Base-by-base conservation (phyloP, 2,329 filamentous ascomycete species). In the Arthroderma sp. region DNA sequence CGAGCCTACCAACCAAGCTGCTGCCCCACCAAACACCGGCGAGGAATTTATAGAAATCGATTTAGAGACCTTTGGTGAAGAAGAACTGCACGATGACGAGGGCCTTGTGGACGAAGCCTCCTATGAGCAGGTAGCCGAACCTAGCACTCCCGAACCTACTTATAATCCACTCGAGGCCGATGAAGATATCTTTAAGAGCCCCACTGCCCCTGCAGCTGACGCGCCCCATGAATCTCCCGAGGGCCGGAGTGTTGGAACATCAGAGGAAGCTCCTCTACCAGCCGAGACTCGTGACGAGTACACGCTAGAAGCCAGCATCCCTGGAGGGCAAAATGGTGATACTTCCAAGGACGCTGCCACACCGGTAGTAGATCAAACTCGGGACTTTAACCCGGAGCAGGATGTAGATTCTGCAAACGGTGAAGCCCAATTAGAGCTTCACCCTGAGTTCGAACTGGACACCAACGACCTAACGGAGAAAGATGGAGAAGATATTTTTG, bases 161-260 rank as follows among this genome's bases (percentile, higher is more conserved):
- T 62, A 71, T 61, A 64, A 70, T 57, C 59, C 68, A 54, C 64
- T 70, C 52, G 69, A 64, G 55, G 65, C 67, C 56, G 63, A 66
- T 57, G 69, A 69, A 56, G 69, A 70, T 47, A 49, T 68, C 15
- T 64, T 70, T 58, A 65, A 67, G 37, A 69, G 62, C 33, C 63
- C 62, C 21, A 38, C 54, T 11, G 43, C 55, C 38, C n/a, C 21
- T 28, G 11, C 63, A 51, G 57, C 59, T 23, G 61, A 64, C 55
- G 56, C 59, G 39, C 38, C 41, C 28, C 41, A 55, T 2, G n/a
- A 23, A 7, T 9, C 38, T 33, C 13, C n/a, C 11, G 33, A 19
- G 13, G 13, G 35, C 19, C 31, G 57, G 56, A 21, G 31, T 21
- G 15, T 2, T 9, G 37, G 25, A 9, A 15, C 37, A 9, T 39